Conservation (phyloP, 495 filamentous ascomycete species). For the Hypomontagnella monticulosa region DNA sequence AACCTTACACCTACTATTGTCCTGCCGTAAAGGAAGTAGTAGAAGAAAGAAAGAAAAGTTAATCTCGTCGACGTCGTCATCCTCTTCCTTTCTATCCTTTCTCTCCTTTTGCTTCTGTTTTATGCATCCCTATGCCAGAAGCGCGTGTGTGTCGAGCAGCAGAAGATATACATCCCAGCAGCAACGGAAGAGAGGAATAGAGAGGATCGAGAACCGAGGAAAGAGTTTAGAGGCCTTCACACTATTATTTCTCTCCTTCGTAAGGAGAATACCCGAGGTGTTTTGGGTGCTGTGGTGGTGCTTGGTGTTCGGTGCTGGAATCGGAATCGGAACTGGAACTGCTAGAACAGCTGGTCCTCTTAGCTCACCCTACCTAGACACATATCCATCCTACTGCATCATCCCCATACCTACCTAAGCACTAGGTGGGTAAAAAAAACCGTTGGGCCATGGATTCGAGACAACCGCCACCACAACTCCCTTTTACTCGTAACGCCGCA, state of each 20-base stretch:
- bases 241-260: conserved; percentile 3
- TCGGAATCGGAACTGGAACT: neutral
- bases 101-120: neutral
- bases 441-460: conserved; percentile 40
- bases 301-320: conserved; percentile 3
- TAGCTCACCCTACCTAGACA: conserved; percentile 19
- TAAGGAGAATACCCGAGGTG: conserved; percentile 22
- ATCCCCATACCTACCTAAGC: conserved; percentile 31
- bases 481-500: conserved; percentile 49
- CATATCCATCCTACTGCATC: conserved; percentile 21
- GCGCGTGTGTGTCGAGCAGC: conserved; percentile 14
- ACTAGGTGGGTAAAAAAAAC: conserved; percentile 31
- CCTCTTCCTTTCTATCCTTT: conserved; percentile 2
- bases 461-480: conserved; percentile 49
- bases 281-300: conserved; percentile 1
- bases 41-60: neutral
- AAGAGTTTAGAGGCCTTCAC: conserved; percentile 1
- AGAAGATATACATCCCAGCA: conserved; percentile 17
- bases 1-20: conserved; percentile 24
- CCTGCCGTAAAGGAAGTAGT: neutral
- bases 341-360: neutral
- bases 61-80: conserved; percentile 26
- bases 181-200: conserved; percentile 12
- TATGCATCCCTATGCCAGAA: conserved; percentile 24
- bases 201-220: neutral